Base-by-base conservation (phyloP, 305 asterid species). In the Fraxinus baroniana region DNA sequence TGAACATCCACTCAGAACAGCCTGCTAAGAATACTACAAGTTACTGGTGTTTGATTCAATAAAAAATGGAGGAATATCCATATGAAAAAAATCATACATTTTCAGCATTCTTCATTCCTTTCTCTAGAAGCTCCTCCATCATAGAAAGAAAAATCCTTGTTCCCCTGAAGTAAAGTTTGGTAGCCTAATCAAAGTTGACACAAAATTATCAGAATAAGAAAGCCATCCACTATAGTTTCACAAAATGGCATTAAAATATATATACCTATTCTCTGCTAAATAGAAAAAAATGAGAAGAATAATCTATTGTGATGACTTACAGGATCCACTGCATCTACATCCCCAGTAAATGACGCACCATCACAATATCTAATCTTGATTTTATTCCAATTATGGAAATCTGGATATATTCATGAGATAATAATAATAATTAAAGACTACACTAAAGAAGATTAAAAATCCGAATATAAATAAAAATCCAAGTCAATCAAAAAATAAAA, bases 261-360 rank as follows among this genome's bases (percentile, higher is more conserved):
- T 41, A 2, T 41, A 10, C 15, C 3, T 2, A 41, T 8, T 2
- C 15, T 8, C 15, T 41, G 15, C 15, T 9, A 10, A 9, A 41
- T 2, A 41, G 49, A 2, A 41, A 41, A 9, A 8, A 8, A 41
- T 41, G 15, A 10, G 49, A 12, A 13, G 12, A 52, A 5, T 17
- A 52, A 52, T 52, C 13, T 39, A 24, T 18, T 24, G 6, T 12
- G 62, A n/a, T 3, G 41, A 81, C 95, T 91, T 83, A 94, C 99
- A 20, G 92, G 98, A 90, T 94, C 81, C 3, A 93, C 98, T 4
- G 89, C 93, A 86, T 91, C 97, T 13, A 94, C 85, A 76, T 96
- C 98, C 39, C 99, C 99, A 0, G 98, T 96, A 81, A 92, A 96
- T 2, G 99, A 96, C 55, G 98, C 87, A 46, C 99, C 99, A 79